Evolutionary conservation across 768 basidiomycete species (phyloP).

Genomic region (Boletus pseudo-olivaceus): DNA sequence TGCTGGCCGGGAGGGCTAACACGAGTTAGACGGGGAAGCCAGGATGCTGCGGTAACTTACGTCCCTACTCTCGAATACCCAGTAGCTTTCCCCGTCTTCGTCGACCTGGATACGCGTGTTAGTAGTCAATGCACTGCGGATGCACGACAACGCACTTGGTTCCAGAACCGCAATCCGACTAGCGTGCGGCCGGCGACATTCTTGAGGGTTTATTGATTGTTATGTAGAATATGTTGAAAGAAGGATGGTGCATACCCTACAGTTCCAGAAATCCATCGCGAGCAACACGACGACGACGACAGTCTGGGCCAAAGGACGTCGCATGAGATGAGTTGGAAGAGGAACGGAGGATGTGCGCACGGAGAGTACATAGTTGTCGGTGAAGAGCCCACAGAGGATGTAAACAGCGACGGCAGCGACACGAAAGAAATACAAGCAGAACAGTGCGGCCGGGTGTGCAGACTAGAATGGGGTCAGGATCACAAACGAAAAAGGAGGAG

Average conservation of each 20-base stretch:
- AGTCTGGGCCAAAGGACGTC: slow-evolving; percentile 44
- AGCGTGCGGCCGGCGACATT: slow-evolving; percentile 93
- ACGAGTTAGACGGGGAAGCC: slow-evolving; percentile 8
- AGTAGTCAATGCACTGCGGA: background rate
- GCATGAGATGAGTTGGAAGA: background rate
- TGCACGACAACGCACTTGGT: slow-evolving; percentile 54
- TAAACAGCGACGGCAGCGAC: slow-evolving; percentile 87
- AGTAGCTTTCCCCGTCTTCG: slow-evolving; percentile 92
- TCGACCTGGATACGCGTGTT: slow-evolving; percentile 60
- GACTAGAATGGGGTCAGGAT: slow-evolving; percentile 46
- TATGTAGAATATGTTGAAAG: background rate
- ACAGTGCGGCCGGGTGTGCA: slow-evolving; percentile 77
- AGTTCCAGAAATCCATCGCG: slow-evolving; percentile 99
- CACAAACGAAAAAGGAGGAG: background rate
- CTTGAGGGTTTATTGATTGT: slow-evolving; percentile 35
- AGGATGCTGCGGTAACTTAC: slow-evolving; percentile 45
- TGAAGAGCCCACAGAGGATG: slow-evolving; percentile 88
- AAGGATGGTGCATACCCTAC: slow-evolving; percentile 52
- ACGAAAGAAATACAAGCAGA: slow-evolving; percentile 87
- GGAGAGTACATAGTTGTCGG: slow-evolving; percentile 88
- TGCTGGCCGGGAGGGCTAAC: slow-evolving; percentile 79
- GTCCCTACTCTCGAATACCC: slow-evolving; percentile 98
- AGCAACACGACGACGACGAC: slow-evolving; percentile 91
- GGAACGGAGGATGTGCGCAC: slow-evolving; percentile 43
- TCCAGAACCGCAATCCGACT: slow-evolving; percentile 97